phyloP scores from a whole-genome alignment of 805 yeast genomes.

The Teunomyces kruisii region DNA sequence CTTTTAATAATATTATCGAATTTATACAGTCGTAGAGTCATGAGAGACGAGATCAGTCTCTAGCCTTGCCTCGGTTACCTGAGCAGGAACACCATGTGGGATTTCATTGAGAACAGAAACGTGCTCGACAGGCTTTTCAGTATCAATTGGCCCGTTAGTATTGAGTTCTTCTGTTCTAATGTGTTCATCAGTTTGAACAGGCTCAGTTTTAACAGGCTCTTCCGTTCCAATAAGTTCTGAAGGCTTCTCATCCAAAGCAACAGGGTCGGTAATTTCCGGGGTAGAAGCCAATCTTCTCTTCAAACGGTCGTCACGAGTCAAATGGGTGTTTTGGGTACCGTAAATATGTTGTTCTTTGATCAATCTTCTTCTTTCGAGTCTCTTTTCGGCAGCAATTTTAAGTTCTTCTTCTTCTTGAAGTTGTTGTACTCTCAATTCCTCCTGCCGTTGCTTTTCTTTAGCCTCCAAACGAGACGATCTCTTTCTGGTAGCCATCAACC shows the following conservation, averaged over 20 bases:
- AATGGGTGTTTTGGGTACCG: constrained; percentile 17
- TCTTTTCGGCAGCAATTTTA: constrained; percentile 40
- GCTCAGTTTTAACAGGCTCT: neutral
- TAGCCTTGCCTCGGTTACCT: too few relatives aligned
- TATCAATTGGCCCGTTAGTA: too few relatives aligned
- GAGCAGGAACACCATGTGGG: too few relatives aligned
- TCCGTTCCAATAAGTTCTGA: neutral
- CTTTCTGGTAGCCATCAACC: constrained; percentile 65
- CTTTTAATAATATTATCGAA: constrained; percentile 1
- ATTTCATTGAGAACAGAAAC: too few relatives aligned
- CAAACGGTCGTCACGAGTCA: constrained; percentile 34
- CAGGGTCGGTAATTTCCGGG: neutral
- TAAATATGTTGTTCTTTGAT: constrained; percentile 28
- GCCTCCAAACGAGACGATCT: constrained; percentile 74
- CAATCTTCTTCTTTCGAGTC: constrained; percentile 41
- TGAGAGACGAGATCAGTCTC: neutral
- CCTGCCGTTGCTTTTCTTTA: constrained; percentile 49
- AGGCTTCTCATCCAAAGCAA: neutral
- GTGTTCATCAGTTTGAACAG: neutral
- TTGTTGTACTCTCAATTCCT: constrained; percentile 51
- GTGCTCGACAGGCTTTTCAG: too few relatives aligned
- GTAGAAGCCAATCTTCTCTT: constrained; percentile 25
- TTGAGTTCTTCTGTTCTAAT: too few relatives aligned
- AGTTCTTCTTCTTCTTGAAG: constrained; percentile 47
- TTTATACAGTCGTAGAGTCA: constrained; percentile 4